phyloP scores from a whole-genome alignment of 352 stramenopile species.

The Aphanomyces cochlioides region DNA sequence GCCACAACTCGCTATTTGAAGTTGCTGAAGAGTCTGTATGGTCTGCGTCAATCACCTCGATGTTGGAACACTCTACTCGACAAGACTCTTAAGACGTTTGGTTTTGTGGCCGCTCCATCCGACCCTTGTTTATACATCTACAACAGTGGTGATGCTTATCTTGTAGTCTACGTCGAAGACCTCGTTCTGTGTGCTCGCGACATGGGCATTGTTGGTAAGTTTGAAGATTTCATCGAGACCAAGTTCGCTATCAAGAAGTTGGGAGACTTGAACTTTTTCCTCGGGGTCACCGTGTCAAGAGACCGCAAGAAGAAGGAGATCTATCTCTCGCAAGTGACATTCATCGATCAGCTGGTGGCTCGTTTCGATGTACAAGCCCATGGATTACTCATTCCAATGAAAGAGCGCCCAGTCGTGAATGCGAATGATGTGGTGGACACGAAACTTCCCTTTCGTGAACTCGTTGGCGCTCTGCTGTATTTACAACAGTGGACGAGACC shows the following conservation, averaged over 20 bases:
- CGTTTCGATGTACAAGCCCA: constrained; percentile 1
- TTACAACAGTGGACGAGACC: neutral
- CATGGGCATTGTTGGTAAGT: neutral
- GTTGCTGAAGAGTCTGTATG: neutral
- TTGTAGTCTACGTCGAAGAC: neutral
- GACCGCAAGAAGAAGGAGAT: neutral
- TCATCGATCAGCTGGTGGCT: neutral
- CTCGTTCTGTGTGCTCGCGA: neutral
- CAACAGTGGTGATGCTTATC: neutral
- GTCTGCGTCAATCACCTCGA: neutral
- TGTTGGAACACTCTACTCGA: constrained; percentile 1
- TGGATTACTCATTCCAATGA: constrained; percentile 8
- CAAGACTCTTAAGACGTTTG: neutral
- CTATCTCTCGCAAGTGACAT: neutral
- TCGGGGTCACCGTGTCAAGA: neutral
- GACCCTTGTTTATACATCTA: constrained; percentile 1
- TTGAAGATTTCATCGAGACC: neutral
- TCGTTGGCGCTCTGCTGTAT: constrained; percentile 1
- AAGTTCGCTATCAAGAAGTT: constrained; percentile 8
- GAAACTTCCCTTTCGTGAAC: constrained; percentile 6
- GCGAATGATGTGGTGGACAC: neutral
- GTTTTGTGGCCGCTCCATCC: neutral
- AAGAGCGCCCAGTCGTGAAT: neutral
- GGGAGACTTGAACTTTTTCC: constrained; percentile 4
- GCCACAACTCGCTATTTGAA: neutral